A percentile compares a stretch with the other conserved stretches of the same genome.
These are phyloP conservation scores for sorghum (Sorghum bicolor) DNA, from an alignment of 176 grass and related monocot genomes.

Conservation along the genomic window Sorghum_bicolor_NCBIv3 NC_012871.2:61648501-61649000, in stretches of 20 bases:
- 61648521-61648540: slow-evolving; percentile 96
- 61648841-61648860: neutral
- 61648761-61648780: slow-evolving; percentile 6
- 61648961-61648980: neutral
- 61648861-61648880: neutral
- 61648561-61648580: slow-evolving; percentile 98
- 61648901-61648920: neutral
- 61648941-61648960: neutral
- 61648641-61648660: slow-evolving; percentile 97
- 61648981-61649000: neutral
- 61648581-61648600: slow-evolving; percentile 99
- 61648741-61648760: slow-evolving; percentile 25
- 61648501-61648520: slow-evolving; percentile 93
- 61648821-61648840: slow-evolving; percentile 19
- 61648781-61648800: neutral
- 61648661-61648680: slow-evolving; percentile 90
- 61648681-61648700: slow-evolving; percentile 77
- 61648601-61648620: slow-evolving; percentile 95
- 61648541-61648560: slow-evolving; percentile 98
- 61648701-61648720: slow-evolving; percentile 86
- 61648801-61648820: neutral
- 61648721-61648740: slow-evolving; percentile 54
- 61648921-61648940: slow-evolving; percentile 31
- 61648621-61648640: slow-evolving; percentile 88
- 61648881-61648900: neutral